Base-by-base conservation (phyloP, 345 rosid genomes). In the Conringia planisiliqua region DNA sequence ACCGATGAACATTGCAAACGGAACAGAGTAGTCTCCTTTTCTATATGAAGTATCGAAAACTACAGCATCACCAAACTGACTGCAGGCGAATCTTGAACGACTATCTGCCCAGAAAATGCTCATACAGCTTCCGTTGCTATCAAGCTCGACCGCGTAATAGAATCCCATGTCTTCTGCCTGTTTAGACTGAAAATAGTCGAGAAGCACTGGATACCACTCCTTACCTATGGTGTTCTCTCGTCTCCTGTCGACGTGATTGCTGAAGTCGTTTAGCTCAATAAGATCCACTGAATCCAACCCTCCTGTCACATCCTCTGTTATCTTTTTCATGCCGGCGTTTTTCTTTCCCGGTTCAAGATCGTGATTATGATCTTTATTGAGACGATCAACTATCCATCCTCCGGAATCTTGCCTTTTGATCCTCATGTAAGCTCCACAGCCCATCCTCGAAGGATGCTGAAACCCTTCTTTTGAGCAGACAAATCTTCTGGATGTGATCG, bases 381-480 rank as follows among this genome's bases (percentile, higher is more conserved):
- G 86, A 82, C 93, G 92, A 56, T 93, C 98, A n/a, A 89, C 96
- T 6, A 89, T 81, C 98, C 98, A 93, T 20, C 78, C 85, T 73
- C 90, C 96, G 57, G 74, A 82, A 33, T 83, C 93, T 73, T 89
- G 92, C 48, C 85, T 85, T 85, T 93, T 93, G 59, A 93, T 89
- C 82, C 96, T 85, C 97, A 90, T 90, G 84, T 84, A 90, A 73
- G 97, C 96, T n/a, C 96, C 92, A 70, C 98, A 93, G 3, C 98
- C 98, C 43, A 90, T 83, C 71, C 97, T 85, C 12, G 97, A 89
- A 35, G 98, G 98, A 73, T 90, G 98, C 76, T 90, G 93, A 78
- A 89, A 89, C 60, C 98, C 98, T 79, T 93, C 98, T 83, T 88
- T 93, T 0, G 96, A 93, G 83, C 97, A 93, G 18, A 93, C 98